Base-by-base conservation (phyloP, 2,329 filamentous ascomycete species). In the Venturia pyrina region DNA sequence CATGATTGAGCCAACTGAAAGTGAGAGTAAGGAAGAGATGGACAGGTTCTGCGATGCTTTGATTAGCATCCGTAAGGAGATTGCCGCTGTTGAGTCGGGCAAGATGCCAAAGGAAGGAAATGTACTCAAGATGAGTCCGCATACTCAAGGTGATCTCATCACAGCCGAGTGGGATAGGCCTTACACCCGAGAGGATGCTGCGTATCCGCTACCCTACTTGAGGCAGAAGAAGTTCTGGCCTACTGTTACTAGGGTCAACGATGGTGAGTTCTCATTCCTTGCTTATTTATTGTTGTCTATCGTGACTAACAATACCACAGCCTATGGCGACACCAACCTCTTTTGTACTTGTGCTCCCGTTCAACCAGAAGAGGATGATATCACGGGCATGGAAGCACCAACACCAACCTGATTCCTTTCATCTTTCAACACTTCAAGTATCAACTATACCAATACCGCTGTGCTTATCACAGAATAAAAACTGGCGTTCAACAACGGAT, bases 181-280 rank as follows among this genome's bases (percentile, higher is more conserved):
- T 0, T 98, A 98, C 76, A 85, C 82, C 0, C 81, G 92, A 37
- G 89, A 95, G 79, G 84, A 87, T 78, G 93, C 93, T 0, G 93
- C 91, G 0, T 98, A 96, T 75, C 93, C 93, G 21, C 75, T 96
- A 68, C 81, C 87, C 0, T 96, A 86, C 78, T 78, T 98, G 68
- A 85, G 85, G 76, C 90, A 96, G 85, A 97, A 96, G 88, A 98
- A 98, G 82, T 97, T 97, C 79, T 98, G 93, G 93, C 93, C 93
- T 0, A 87, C 82, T 44, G 91, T 96, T 17, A 91, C 89, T 7
- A 84, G 93, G 75, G 82, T 97, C 24, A 90, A 98, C 75, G 93
- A 97, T 81, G 84, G 90, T 93, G 77, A 82, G 89, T 82, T n/a
- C 32, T 24, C n/a, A 57, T 10, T 46, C 32, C 65, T 40, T 65